These are phyloP conservation scores for Halophytophthora batemanensis DNA, from an alignment of 352 stramenopile species.

Conservation along the genomic window DNA sequence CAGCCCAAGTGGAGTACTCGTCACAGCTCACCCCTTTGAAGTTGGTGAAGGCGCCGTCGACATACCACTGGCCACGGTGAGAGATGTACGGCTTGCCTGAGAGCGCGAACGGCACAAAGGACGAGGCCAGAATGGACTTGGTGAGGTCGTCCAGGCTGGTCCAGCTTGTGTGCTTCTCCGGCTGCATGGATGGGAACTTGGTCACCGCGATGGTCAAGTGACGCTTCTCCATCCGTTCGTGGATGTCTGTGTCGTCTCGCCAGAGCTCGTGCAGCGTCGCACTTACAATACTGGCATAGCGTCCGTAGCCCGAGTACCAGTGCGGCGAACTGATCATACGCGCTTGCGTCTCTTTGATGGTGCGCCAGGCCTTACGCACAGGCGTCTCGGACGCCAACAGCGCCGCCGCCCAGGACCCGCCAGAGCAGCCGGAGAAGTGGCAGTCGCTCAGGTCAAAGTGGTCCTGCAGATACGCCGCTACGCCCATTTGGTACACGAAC, in stretches of 20 bases:
- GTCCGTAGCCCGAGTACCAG: slow-evolving; percentile 69
- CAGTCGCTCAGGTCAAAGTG: slow-evolving; percentile 38
- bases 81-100: slow-evolving; percentile 56
- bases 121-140: slow-evolving; percentile 63
- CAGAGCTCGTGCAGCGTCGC: slow-evolving; percentile 54
- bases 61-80: slow-evolving; percentile 63
- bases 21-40: slow-evolving; percentile 65
- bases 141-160: slow-evolving; percentile 54
- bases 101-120: slow-evolving; percentile 64
- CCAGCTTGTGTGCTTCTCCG: slow-evolving; percentile 56
- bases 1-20: slow-evolving; percentile 54
- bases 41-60: slow-evolving; percentile 72
- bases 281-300: slow-evolving; percentile 51
- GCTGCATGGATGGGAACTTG: slow-evolving; percentile 53
- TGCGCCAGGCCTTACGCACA: slow-evolving; percentile 39
- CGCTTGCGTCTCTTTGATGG: slow-evolving; percentile 54
- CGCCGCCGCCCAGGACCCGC: slow-evolving; percentile 26
- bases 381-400: slow-evolving; percentile 50
- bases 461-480: slow-evolving; percentile 67
- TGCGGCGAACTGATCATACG: slow-evolving; percentile 34
- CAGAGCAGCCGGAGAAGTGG: slow-evolving; percentile 34
- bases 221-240: slow-evolving; percentile 34
- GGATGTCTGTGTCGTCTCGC: slow-evolving; percentile 47
- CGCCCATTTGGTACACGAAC: slow-evolving; percentile 76
- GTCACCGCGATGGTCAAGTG: slow-evolving; percentile 61